A percentile compares a stretch with the other conserved stretches of the same genome.
These are phyloP conservation scores for Acanthamoeba healyi DNA, from an alignment of 208 protist genomes.

Conservation along the genomic window DNA sequence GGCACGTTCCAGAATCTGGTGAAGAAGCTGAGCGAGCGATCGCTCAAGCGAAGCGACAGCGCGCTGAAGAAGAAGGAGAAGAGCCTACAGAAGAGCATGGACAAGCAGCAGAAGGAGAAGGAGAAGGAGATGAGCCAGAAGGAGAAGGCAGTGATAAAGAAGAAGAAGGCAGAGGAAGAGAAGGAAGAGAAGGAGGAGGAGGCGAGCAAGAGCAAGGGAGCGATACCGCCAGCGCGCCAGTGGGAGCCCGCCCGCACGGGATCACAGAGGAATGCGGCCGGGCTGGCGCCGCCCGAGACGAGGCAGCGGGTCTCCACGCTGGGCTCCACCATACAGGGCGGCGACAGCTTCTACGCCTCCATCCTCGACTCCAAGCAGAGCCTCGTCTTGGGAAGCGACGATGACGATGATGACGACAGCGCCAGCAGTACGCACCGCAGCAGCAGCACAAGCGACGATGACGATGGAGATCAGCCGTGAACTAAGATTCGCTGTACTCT, in stretches of 20 bases:
- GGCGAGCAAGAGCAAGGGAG: neutral
- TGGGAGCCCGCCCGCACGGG: too few species aligned
- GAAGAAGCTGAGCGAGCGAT: constrained; percentile 19
- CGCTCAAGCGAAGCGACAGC: neutral
- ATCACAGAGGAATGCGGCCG: too few species aligned
- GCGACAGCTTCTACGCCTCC: neutral
- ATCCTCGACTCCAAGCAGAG: neutral
- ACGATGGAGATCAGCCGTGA: too few species aligned
- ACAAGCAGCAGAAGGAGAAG: neutral
- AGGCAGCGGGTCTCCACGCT: neutral
- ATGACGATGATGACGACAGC: neutral
- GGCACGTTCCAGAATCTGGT: neutral
- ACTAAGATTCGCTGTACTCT: too few species aligned
- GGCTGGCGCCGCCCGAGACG: neutral
- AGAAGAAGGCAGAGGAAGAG: neutral
- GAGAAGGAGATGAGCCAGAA: neutral
- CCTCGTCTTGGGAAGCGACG: neutral
- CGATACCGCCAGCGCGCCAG: neutral
- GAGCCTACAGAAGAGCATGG: neutral
- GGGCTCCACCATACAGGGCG: neutral
- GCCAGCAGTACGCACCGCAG: neutral
- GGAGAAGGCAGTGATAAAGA: neutral
- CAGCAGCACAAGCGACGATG: neutral
- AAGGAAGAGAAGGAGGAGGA: neutral
- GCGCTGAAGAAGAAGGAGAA: too few species aligned